Evolutionary conservation across 2,329 filamentous ascomycete genomes (phyloP), one percentile per base, ranked within the genome.

Genomic region (Lecanicillium sp.): DNA sequence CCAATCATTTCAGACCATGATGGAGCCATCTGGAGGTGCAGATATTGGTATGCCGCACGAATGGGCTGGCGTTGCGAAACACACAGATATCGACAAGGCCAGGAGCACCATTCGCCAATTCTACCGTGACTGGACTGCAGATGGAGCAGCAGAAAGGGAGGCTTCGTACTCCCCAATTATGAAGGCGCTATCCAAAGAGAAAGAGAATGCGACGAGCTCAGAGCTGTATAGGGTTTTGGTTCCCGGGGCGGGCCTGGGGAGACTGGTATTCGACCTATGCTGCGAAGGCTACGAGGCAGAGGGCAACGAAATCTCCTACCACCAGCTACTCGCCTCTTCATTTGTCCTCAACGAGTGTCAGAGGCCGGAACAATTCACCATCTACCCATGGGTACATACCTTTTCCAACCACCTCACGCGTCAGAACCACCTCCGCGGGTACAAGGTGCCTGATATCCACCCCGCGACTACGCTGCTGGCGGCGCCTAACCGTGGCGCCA

Each of bases 271-370:
- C 59, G 93, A 98, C 37, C 73, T 97, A 12, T 89, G 84, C 61
- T 71, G 70, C 23, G 72, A 71, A 1, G 90, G 93, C 10, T 94
- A 83, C 64, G 70, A 78, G 10, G 79, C 82, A 1, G 90, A 96
- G 64, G 91, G 91, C 23, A 97, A 96, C 61, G 87, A 98, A 67
- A 95, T 97, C 52, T 96, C 90, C 3, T 97, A 95, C 61, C 93
- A 98, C 64, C 89, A 95, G 63, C 78, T 98, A n/a, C 74, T 97
- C 50, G 89, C 89, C 1, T 94, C 87, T 5, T 80, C 78, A 0
- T 84, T 87, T 61, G 78, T 90, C 14, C 77, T 90, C 40, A 90
- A 91, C 63, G 75, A 74, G 57, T 87, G 83, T 4, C 58, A 70
- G 1, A 61, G 64, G 2, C 77, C 77, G 0, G 74, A 75, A 14